Evolutionary conservation across 2,329 filamentous ascomycete genomes (phyloP).

Genomic region (Aspergillus aculeatus): DNA sequence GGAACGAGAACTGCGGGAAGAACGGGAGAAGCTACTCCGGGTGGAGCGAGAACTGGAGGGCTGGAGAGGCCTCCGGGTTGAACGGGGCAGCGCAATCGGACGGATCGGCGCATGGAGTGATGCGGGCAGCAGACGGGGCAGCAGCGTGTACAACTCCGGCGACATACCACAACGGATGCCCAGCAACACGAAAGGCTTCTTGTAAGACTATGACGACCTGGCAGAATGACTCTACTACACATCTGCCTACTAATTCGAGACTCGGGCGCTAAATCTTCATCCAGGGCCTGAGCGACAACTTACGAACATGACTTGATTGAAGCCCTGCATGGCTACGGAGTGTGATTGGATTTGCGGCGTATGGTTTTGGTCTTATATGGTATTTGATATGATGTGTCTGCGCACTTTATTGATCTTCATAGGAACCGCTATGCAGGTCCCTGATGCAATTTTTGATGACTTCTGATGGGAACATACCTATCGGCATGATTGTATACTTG

Average conservation of each 20-base stretch:
- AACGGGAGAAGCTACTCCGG: conserved; percentile 74
- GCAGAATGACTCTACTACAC: conserved; percentile 19
- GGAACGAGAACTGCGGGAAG: conserved; percentile 85
- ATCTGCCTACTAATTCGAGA: conserved; percentile 6
- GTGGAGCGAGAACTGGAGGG: conserved; percentile 87
- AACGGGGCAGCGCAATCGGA: conserved; percentile 50
- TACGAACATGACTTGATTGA: conserved; percentile 20
- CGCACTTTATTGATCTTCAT: conserved; percentile 8
- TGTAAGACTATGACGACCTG: conserved; percentile 46
- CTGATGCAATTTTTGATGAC: conserved; percentile 4
- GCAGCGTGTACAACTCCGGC: conserved; percentile 38
- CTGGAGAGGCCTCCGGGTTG: conserved; percentile 70
- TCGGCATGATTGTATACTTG: background rate
- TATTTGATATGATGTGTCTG: conserved; percentile 18
- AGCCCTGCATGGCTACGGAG: conserved; percentile 13
- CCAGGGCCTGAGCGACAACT: conserved; percentile 16
- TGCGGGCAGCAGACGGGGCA: conserved; percentile 40
- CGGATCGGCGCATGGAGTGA: conserved; percentile 40
- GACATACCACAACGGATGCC: conserved; percentile 66
- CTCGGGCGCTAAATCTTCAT: conserved; percentile 15
- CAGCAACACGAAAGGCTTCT: conserved; percentile 76
- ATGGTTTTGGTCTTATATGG: conserved; percentile 8
- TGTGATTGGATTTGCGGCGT: conserved; percentile 3
- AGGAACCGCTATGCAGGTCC: background rate
- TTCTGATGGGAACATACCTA: background rate